Evolutionary conservation across 208 protist species (phyloP), one percentile per base, ranked within the genome.

Genomic region (Vickermania ingenoplastis): DNA sequence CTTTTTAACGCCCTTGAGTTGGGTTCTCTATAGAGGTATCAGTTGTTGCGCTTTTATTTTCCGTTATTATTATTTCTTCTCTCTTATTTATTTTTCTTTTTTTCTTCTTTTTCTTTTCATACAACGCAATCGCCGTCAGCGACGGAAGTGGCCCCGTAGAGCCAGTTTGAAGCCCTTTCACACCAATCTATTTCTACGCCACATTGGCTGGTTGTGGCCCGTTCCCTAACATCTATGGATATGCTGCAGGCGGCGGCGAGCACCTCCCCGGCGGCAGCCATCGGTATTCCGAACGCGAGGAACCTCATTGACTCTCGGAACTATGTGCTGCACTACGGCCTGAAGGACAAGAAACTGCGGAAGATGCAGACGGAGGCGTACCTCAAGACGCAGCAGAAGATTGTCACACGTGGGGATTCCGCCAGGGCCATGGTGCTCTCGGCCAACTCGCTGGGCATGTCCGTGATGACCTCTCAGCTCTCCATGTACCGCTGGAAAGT

Each of bases 401-500:
- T 92, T 26, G 57, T 63, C 31, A 24, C 61, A 21, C 79, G 86
- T n/a, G 31, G 64, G 48, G 75, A 86, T 36, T 48, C 58, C 0
- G 71, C 83, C 2, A 77, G 74, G 53, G 82, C 67, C 13, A 27
- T 91, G 22, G 22, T 93, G 5, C 30, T 93, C n/a, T 90, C 86
- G 0, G 86, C 80, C 2, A 93, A 93, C 63, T 69, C 79, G 13
- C 71, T 93, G 24, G 75, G 75, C 50, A 73, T 88, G 63, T 81
- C 83, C 5, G 71, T 93, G 2, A 89, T 91, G 75, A 55, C 76
- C 36, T 87, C 83, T 21, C 86, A 93, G 71, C 74, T 93, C 31
- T 62, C 68, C 48, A 86, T 93, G 86, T 81, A 89, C 64, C 75
- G 86, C 26, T 93, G 86, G 86, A 76, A 63, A 3, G 86, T 93